These are phyloP conservation scores for Wallacemonas rigidus DNA, from an alignment of 208 protist species.

Conservation along the genomic window DNA sequence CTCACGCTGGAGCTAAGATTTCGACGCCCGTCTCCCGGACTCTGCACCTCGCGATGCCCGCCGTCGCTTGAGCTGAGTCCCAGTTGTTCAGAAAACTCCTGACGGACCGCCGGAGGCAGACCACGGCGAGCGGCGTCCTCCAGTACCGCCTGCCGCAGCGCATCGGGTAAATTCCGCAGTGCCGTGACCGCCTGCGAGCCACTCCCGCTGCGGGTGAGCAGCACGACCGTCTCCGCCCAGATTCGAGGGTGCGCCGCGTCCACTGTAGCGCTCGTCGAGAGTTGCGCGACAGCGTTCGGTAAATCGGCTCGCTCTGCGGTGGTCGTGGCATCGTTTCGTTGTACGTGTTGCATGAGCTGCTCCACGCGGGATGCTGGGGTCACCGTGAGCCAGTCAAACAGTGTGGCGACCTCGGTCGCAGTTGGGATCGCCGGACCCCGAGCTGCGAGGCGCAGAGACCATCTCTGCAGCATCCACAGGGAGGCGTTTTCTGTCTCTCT, in stretches of 20 bases:
- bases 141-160: conserved; percentile 20
- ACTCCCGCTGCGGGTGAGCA: conserved; percentile 8
- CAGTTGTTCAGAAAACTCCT: conserved; percentile 11
- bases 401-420: conserved; percentile 5
- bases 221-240: conserved; percentile 10
- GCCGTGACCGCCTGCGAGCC: conserved; percentile 3
- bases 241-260: background rate
- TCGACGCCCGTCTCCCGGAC: background rate
- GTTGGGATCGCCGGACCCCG: background rate
- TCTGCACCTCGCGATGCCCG: background rate
- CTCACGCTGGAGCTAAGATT: background rate
- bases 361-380: background rate
- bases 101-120: conserved; percentile 17
- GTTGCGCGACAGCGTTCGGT: background rate
- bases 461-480: background rate
- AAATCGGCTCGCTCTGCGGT: background rate
- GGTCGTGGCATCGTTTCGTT: background rate
- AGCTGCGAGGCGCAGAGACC: background rate
- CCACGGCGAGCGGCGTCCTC: conserved; percentile 15
- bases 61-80: background rate
- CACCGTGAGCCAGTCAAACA: conserved; percentile 14
- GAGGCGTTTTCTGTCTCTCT: background rate
- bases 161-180: background rate
- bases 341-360: background rate
- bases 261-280: background rate